Conservation (phyloP, 176 grass and related monocot genomes). For the Luzula sylvatica region DNA sequence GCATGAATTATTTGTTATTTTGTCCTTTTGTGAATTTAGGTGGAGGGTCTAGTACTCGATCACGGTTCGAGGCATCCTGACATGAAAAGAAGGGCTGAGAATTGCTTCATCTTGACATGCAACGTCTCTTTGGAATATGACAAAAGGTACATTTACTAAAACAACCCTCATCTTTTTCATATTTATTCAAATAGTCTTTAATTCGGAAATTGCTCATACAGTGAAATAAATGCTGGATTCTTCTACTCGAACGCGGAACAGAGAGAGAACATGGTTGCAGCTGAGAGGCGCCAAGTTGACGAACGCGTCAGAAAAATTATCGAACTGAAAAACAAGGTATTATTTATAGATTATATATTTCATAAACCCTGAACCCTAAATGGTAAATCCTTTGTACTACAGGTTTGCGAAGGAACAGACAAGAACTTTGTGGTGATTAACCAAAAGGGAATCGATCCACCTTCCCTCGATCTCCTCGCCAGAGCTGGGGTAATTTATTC, state of each 20-base stretch:
- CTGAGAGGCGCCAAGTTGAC: slow-evolving; percentile 92
- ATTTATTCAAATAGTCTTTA: neutral
- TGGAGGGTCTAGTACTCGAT: slow-evolving; percentile 94
- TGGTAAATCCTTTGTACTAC: slow-evolving; percentile 13
- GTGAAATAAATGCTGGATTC: slow-evolving; percentile 99
- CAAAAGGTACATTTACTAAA: slow-evolving; percentile 52
- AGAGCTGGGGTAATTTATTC: slow-evolving; percentile 67
- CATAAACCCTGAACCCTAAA: neutral
- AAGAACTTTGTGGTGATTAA: slow-evolving; percentile 97
- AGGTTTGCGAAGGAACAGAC: slow-evolving; percentile 67
- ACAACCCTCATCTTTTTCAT: neutral
- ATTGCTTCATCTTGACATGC: slow-evolving; percentile 94
- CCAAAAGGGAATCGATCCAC: slow-evolving; percentile 98
- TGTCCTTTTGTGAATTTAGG: slow-evolving; percentile 27
- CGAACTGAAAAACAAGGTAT: slow-evolving; percentile 89
- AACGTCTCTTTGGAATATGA: slow-evolving; percentile 99
- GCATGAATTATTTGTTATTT: slow-evolving; percentile 1
- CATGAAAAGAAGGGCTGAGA: slow-evolving; percentile 95
- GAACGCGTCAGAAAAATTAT: slow-evolving; percentile 90
- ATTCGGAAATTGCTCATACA: slow-evolving; percentile 17
- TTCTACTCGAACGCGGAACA: slow-evolving; percentile 96
- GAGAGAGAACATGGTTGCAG: slow-evolving; percentile 96
- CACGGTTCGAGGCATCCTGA: slow-evolving; percentile 99
- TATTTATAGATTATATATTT: neutral
- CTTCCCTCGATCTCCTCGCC: slow-evolving; percentile 87